Percentiles rank a stretch among this genome's conserved stretches.
Conservation (phyloP, 768 basidiomycete species). For the Mycena venus region DNA sequence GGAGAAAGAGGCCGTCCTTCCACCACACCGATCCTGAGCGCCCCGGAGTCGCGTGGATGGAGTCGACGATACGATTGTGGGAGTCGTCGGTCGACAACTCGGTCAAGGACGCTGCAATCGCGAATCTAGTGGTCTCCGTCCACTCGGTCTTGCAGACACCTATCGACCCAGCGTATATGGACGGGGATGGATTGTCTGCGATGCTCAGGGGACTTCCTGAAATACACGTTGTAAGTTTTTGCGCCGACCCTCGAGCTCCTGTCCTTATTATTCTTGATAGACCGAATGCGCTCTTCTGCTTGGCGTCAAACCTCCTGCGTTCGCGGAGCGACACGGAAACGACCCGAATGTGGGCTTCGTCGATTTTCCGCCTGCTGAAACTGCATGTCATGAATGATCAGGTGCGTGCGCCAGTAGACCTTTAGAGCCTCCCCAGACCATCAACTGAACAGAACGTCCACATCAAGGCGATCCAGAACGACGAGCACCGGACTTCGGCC, state of each 20-base stretch:
- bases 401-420: slow-evolving; percentile 47
- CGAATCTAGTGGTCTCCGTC: slow-evolving; percentile 61
- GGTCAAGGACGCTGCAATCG: slow-evolving; percentile 72
- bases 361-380: slow-evolving; percentile 71
- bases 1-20: slow-evolving; percentile 68
- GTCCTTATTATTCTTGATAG: slow-evolving; percentile 43
- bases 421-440: not conserved
- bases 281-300: slow-evolving; percentile 59
- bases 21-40: slow-evolving; percentile 56
- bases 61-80: slow-evolving; percentile 67
- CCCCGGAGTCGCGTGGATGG: slow-evolving; percentile 62
- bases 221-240: slow-evolving; percentile 58
- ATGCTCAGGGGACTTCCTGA: slow-evolving; percentile 60
- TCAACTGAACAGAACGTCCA: slow-evolving; percentile 51
- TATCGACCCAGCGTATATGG: slow-evolving; percentile 33
- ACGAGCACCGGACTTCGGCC: slow-evolving; percentile 68
- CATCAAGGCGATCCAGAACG: slow-evolving; percentile 63
- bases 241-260: not conserved
- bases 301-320: slow-evolving; percentile 70
- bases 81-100: slow-evolving; percentile 72
- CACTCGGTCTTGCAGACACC: slow-evolving; percentile 60
- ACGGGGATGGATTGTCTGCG: slow-evolving; percentile 41
- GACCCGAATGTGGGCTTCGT: slow-evolving; percentile 79
- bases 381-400: slow-evolving; percentile 64
- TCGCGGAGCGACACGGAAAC: slow-evolving; percentile 71